Evolutionary conservation across 1,139 yeast genomes (phyloP), one percentile per base, ranked within the genome.

Genomic region (Sugiyamaella neomexicana): DNA sequence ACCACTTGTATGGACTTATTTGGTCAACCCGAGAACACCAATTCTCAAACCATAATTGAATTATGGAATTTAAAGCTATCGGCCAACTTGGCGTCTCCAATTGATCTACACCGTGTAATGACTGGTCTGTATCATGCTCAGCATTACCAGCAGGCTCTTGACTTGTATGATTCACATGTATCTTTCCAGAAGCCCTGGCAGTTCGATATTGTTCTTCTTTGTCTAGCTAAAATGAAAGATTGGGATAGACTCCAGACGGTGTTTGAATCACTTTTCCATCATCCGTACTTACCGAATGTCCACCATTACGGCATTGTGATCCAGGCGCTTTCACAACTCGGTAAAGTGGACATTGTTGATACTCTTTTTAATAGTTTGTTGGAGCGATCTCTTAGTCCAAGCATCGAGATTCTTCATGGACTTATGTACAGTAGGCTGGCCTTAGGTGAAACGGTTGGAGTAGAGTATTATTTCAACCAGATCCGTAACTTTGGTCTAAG

Each of bases 221-320:
- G 84, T 1, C 76, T 84, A 57, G 82, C 86, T 1, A 71, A 74
- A 41, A 68, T 74, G 13, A 75, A 79, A 42, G 80, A 83, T 60
- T 86, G 90, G 86, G 70, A 71, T 29, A 72, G 78, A 5, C 73
- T 89, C 57, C 86, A 85, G 65, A 63, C 71, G n/a, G 79, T 81
- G 50, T 85, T 88, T 64, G 88, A 86, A 58, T 76, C 75, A 1
- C 73, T 86, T 67, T 79, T 82, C 58, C 84, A 84, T 1, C 85
- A 83, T 1, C 73, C 79, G 42, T 25, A 25, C 9, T 68, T 80
- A 23, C 87, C 90, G 0, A 77, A 78, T 49, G 70, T 79, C 12
- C 66, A 72, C 5, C 90, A 86, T 65, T 87, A 86, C 65, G 77
- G 81, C 2, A 77, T 82, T 36, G 82, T 86, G 4, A 81, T 89